Evolutionary conservation across 1,284 basidiomycete genomes (phyloP).

Genomic region (Inonotus hispidus): DNA sequence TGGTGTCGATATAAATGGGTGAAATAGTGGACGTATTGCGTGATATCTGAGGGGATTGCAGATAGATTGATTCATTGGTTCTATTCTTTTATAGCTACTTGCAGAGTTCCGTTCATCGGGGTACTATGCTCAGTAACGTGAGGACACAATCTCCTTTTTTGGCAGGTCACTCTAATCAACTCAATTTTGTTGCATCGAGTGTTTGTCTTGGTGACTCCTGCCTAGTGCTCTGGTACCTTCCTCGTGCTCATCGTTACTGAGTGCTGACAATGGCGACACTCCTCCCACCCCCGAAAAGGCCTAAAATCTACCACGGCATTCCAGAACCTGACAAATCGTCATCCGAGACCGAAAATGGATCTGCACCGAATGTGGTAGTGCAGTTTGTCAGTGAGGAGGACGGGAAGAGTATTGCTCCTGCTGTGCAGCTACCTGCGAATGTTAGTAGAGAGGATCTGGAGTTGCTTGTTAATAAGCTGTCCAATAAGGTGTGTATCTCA

Average conservation of each 20-base stretch:
- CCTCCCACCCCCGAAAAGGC: constrained; percentile 80
- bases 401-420: constrained; percentile 74
- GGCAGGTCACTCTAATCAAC: background rate
- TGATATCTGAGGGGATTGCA: background rate
- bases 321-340: constrained; percentile 50
- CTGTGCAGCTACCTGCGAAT: constrained; percentile 84
- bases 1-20: background rate
- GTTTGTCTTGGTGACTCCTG: background rate
- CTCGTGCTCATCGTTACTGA: background rate
- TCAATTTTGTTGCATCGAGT: background rate
- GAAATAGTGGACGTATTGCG: background rate
- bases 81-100: background rate
- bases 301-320: constrained; percentile 73
- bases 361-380: constrained; percentile 71
- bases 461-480: constrained; percentile 79
- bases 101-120: background rate
- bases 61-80: background rate
- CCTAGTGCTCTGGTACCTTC: background rate
- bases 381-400: constrained; percentile 90
- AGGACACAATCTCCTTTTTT: background rate
- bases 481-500: constrained; percentile 51
- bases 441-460: constrained; percentile 82
- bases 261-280: constrained; percentile 62
- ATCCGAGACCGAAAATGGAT: constrained; percentile 37
- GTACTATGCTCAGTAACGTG: background rate